Evolutionary conservation across 78 protist species (phyloP).

Genomic region (Dictyostelium purpureum): DNA sequence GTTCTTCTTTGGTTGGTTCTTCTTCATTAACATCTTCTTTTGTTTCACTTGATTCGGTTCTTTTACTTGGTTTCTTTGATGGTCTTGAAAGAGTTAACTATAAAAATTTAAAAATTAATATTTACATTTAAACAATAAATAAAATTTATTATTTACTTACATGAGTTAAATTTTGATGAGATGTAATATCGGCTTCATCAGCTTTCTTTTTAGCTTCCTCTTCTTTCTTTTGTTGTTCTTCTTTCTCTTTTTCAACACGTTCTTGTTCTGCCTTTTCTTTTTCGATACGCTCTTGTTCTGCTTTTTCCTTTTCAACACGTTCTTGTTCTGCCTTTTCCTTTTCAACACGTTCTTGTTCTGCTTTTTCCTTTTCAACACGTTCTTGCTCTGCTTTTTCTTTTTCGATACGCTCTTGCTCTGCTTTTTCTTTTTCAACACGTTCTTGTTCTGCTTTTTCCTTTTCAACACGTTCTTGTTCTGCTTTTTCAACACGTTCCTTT

Average conservation of each 20-base stretch:
- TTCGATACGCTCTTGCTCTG: neutral
- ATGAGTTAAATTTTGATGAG: constrained; percentile 23
- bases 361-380: neutral
- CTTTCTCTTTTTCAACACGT: constrained; percentile 1
- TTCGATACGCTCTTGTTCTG: neutral
- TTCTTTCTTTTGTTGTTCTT: neutral
- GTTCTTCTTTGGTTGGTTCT: neutral
- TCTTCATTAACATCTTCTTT: neutral
- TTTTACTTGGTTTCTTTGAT: constrained; percentile 15
- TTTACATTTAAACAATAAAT: neutral
- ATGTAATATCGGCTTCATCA: constrained; percentile 1
- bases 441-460: neutral
- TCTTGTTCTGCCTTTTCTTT: neutral
- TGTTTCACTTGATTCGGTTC: neutral
- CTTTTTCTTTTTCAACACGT: neutral
- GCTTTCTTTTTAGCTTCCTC: neutral
- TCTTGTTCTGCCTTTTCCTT: neutral
- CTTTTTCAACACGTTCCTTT: neutral
- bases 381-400: constrained; percentile 1
- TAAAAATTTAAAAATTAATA: neutral
- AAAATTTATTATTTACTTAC: neutral
- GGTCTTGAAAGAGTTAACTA: constrained; percentile 60
- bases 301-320: neutral
- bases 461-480: neutral
- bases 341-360: neutral